Base-by-base conservation (phyloP, 108 stramenopile genomes). In the Nannochloropsis oceanica region DNA sequence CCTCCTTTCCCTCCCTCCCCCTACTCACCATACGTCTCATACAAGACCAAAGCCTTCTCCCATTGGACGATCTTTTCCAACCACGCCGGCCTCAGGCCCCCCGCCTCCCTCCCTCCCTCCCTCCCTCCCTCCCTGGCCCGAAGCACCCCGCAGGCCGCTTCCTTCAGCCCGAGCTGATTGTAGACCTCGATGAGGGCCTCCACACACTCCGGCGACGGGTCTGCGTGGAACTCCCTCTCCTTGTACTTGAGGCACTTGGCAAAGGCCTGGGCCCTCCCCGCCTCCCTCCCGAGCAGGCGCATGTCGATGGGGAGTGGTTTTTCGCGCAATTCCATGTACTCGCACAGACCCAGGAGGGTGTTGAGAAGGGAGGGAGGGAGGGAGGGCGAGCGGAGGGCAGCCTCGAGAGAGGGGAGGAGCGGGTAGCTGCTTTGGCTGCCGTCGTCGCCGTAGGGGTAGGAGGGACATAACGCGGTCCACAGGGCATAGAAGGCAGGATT, bases 281-380 rank as follows among this genome's bases (percentile, higher is more conserved):
- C 90, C 81, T 85, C 85, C 10, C 80, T 20, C 0, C 85, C 90
- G 20, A 90, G 44, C n/a, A 90, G 50, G 26, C 43, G 42, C 2
- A 88, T 85, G 81, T 90, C 84, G 44, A 90, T 42, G 26, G 88
- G 87, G 11, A 90, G 81, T 3, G 85, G n/a, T 59, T 87, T 87
- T 14, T 90, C 89, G 79, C 87, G 83, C 42, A 90, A 79, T 79
- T 90, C 89, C 89, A 90, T 90, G 84, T 87, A 90, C 80, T 84
- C 89, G 3, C 50, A 87, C 18, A 90, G 84, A 84, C 85, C 85
- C n/a, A 90, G 85, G 0, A 90, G 87, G 25, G 80, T 34, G 43
- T 27, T 85, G 80, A 44, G 26, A 12, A 90, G 85, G 42, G 50
- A 44, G 8, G 85, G 84, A 20, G 89, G 89, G 11, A 86, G 82